phyloP scores from a whole-genome alignment of 192 early-diverging fungal genomes.

The Rhizophagus clarus region DNA sequence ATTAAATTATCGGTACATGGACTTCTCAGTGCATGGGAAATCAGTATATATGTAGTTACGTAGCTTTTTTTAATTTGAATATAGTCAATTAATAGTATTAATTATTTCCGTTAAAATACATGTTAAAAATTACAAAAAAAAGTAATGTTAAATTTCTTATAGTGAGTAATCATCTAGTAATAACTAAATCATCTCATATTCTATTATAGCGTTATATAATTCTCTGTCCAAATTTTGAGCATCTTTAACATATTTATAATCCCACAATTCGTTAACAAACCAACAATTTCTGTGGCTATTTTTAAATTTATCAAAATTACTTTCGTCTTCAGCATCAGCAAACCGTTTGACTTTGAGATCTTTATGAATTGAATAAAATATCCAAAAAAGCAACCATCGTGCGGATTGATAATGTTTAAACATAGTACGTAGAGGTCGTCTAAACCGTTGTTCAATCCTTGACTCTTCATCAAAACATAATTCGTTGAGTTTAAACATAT shows the following conservation, averaged over 20 bases:
- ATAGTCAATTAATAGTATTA: no score
- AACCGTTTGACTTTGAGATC: slow-evolving; percentile 15
- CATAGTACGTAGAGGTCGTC: no score
- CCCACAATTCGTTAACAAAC: slow-evolving; percentile 17
- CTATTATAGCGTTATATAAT: slow-evolving; percentile 12
- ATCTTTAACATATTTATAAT: background rate
- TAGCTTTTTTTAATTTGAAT: no score
- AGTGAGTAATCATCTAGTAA: no score
- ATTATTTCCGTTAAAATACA: no score
- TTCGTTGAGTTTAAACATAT: slow-evolving; percentile 16
- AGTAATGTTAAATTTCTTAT: no score
- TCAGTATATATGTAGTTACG: no score
- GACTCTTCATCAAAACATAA: background rate
- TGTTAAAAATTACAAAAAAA: no score
- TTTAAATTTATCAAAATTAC: background rate
- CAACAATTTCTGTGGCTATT: background rate
- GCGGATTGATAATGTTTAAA: slow-evolving; percentile 8
- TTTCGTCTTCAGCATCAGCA: no score
- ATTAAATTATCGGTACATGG: no score
- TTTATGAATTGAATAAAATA: background rate
- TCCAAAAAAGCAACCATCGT: slow-evolving; percentile 20
- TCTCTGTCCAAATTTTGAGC: background rate
- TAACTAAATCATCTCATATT: slow-evolving; percentile 15
- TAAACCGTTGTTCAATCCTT: no score
- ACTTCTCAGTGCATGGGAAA: no score